Percentiles rank a stretch among this genome's conserved stretches.
phyloP scores from a whole-genome alignment of 2,329 filamentous ascomycete genomes.

The Tolypocladium tropicale region DNA sequence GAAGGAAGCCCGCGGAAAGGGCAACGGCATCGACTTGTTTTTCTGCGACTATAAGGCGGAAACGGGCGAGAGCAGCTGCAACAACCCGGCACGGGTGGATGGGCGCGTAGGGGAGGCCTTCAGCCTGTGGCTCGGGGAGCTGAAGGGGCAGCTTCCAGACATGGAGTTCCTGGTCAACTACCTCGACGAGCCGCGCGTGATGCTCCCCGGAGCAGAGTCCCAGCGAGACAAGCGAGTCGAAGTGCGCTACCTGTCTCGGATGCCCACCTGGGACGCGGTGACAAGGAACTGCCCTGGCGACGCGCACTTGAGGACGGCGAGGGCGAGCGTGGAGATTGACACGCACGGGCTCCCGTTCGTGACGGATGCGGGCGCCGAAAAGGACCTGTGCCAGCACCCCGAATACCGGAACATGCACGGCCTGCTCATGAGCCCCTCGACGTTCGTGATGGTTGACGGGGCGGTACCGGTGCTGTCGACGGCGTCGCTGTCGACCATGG shows the following conservation, averaged over 20 bases:
- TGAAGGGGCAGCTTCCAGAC: conserved; percentile 20
- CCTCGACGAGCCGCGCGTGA: conserved; percentile 35
- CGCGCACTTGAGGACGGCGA: neutral
- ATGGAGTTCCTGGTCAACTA: conserved; percentile 34
- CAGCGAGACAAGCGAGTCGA: conserved; percentile 1
- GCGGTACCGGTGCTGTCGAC: conserved; percentile 36
- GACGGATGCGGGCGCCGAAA: conserved; percentile 11
- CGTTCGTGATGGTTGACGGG: conserved; percentile 28
- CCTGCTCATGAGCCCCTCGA: conserved; percentile 30
- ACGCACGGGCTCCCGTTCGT: conserved; percentile 26
- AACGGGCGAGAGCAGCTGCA: conserved; percentile 18
- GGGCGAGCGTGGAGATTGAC: neutral
- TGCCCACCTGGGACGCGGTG: conserved; percentile 19
- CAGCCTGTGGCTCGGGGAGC: conserved; percentile 15
- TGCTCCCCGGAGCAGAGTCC: conserved; percentile 14
- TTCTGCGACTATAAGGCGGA: conserved; percentile 19
- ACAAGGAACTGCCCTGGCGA: conserved; percentile 16
- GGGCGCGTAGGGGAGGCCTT: conserved; percentile 21
- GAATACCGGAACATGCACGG: conserved; percentile 34
- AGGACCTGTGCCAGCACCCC: conserved; percentile 33
- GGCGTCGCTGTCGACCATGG: conserved; percentile 33
- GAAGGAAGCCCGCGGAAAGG: conserved; percentile 4
- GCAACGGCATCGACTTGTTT: conserved; percentile 24
- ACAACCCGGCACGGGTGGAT: conserved; percentile 22
- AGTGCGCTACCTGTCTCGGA: conserved; percentile 15